phyloP scores from a whole-genome alignment of 2,329 filamentous ascomycete genomes.

The Fusarium floridanum region DNA sequence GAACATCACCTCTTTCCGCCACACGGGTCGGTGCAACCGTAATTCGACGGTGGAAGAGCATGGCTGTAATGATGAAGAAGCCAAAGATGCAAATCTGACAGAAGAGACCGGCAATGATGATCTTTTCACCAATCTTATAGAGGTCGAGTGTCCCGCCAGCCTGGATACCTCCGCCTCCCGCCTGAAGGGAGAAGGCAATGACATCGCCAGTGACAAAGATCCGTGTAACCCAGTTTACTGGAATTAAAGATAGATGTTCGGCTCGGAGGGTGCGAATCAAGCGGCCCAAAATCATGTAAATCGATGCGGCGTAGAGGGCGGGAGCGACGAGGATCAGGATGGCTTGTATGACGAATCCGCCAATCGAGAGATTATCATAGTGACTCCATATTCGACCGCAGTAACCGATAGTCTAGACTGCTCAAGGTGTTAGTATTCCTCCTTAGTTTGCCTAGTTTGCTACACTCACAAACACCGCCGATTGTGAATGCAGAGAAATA shows the following conservation, averaged over 20 bases:
- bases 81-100: conserved; percentile 67
- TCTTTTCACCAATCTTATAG: conserved; percentile 51
- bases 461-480: neutral
- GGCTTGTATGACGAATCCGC: conserved; percentile 6
- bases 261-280: neutral
- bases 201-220: conserved; percentile 32
- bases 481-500: neutral
- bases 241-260: neutral
- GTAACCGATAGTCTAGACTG: neutral
- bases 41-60: conserved; percentile 56
- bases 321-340: conserved; percentile 15
- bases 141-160: conserved; percentile 48
- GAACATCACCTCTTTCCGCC: conserved; percentile 23
- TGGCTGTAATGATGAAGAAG: conserved; percentile 61
- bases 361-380: neutral
- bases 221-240: conserved; percentile 33
- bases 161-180: conserved; percentile 21
- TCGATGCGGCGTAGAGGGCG: conserved; percentile 15
- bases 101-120: conserved; percentile 65
- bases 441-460: neutral
- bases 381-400: conserved; percentile 1
- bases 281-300: neutral
- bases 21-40: neutral
- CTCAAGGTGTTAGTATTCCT: neutral
- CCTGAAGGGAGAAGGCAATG: conserved; percentile 28